Evolutionary conservation across 2,329 filamentous ascomycete species (phyloP), one percentile per base, ranked within the genome.

Genomic region (Ophioceras dolichostomum): DNA sequence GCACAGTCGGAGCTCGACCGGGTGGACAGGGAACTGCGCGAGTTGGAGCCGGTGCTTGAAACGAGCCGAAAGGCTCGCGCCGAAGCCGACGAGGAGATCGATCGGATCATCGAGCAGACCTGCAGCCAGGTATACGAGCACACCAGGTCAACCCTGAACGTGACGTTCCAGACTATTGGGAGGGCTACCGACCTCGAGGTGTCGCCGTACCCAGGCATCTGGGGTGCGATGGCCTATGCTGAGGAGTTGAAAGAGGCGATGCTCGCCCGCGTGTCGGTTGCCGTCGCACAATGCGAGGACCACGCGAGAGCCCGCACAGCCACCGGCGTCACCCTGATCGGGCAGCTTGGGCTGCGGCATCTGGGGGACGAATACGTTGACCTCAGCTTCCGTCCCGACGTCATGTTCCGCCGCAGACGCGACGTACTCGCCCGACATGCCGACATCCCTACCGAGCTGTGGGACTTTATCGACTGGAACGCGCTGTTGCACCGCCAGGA

Each of bases 231-330:
- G 62, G 74, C 87, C 46, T 98, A 93, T 53, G 91, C 91, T 3
- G 91, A 98, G 45, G 86, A 94, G 42, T 67, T 96, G 44, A 94
- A 94, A 58, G 70, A 81, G 44, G 88, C 87, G 4, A 96, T 98
- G 80, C 69, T 98, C 12, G 78, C 87, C 17, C 79, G 88, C 48
- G 88, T 98, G 33, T 76, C 87, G 2, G 73, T 79, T 8, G 80
- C 84, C 0, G 87, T 96, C 8, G 68, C 70, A 4, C 62, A 68
- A 26, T 95, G 86, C 50, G 91, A 98, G 61, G 82, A 94, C 42
- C 75, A 84, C 45, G 91, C 87, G n/a, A 77, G 88, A 12, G 62
- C 62, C 22, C 79, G 77, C 62, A 85, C 88, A 0, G 78, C 89
- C 0, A 62, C 73, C 37, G 86, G 91, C 14, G 89, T 96, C 47